Evolutionary conservation across 2,329 filamentous ascomycete genomes (phyloP).

Genomic region (Cercospora zeae-maydis): DNA sequence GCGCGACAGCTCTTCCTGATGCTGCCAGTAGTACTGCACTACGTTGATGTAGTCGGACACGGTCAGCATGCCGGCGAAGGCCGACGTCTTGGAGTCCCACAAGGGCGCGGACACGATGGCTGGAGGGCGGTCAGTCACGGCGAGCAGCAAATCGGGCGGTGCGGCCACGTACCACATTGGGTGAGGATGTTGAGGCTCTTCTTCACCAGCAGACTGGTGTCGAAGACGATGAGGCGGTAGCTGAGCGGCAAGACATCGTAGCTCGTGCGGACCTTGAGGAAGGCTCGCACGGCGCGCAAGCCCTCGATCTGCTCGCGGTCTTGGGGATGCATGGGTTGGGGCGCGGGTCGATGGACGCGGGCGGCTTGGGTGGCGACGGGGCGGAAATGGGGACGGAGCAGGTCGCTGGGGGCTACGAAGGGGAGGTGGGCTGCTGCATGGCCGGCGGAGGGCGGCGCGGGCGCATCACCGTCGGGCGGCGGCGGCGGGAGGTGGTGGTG

Average conservation of each 20-base stretch:
- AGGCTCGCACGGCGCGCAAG: slow-evolving; percentile 84
- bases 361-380: not conserved
- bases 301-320: slow-evolving; percentile 76
- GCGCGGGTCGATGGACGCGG: not conserved
- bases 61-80: slow-evolving; percentile 89
- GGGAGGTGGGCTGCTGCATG: slow-evolving; percentile 12
- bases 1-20: slow-evolving; percentile 80
- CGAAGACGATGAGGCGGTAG: slow-evolving; percentile 92
- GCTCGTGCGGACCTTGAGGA: slow-evolving; percentile 91
- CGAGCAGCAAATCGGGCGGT: not conserved
- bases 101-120: slow-evolving; percentile 95
- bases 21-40: slow-evolving; percentile 98
- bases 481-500: not conserved
- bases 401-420: slow-evolving; percentile 23
- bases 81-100: slow-evolving; percentile 91
- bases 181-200: slow-evolving; percentile 94
- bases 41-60: slow-evolving; percentile 98
- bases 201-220: slow-evolving; percentile 91
- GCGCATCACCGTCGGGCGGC: not conserved
- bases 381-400: slow-evolving; percentile 15
- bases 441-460: not conserved
- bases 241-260: slow-evolving; percentile 97
- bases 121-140: slow-evolving; percentile 40
- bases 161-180: slow-evolving; percentile 70
- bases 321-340: slow-evolving; percentile 41